Evolutionary conservation across 495 filamentous ascomycete genomes (phyloP).

Genomic region (Cercophora sp.): DNA sequence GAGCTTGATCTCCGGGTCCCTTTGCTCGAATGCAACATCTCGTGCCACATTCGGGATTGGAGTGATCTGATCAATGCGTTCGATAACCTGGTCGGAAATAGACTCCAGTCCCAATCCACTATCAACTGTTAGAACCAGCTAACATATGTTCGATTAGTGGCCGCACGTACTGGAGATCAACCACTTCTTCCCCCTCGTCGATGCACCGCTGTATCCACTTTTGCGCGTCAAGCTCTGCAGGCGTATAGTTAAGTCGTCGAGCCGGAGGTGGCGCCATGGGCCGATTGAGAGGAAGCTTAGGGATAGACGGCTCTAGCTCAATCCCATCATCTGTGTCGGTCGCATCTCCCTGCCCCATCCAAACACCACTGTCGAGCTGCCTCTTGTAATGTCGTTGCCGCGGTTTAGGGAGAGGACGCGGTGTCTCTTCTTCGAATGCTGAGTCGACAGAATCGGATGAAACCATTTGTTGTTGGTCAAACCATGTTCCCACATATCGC

Average conservation of each 20-base stretch:
- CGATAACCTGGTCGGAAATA: slow-evolving; percentile 47
- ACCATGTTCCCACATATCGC: slow-evolving; percentile 69
- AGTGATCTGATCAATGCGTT: slow-evolving; percentile 58
- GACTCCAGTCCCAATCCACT: slow-evolving; percentile 34
- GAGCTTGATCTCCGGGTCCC: slow-evolving; percentile 54
- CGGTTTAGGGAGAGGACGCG: slow-evolving; percentile 33
- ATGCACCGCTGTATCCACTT: slow-evolving; percentile 51
- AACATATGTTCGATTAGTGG: too few relatives aligned
- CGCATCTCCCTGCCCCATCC: slow-evolving; percentile 62
- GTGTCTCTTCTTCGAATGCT: slow-evolving; percentile 30
- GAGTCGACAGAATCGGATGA: slow-evolving; percentile 37
- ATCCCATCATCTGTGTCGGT: slow-evolving; percentile 39
- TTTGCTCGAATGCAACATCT: slow-evolving; percentile 36
- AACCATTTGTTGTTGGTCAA: slow-evolving; percentile 51
- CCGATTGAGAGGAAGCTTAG: slow-evolving; percentile 1
- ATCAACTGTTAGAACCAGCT: slow-evolving; percentile 4
- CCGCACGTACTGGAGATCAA: slow-evolving; percentile 70
- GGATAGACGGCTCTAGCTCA: slow-evolving; percentile 20
- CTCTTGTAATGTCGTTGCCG: slow-evolving; percentile 57
- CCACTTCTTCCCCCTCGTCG: slow-evolving; percentile 53
- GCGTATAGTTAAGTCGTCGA: not conserved
- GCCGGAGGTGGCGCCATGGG: slow-evolving; percentile 7
- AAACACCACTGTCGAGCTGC: slow-evolving; percentile 78
- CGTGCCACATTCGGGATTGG: slow-evolving; percentile 38
- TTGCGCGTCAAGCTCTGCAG: slow-evolving; percentile 30